A percentile compares a stretch with the other conserved stretches of the same genome.
phyloP scores from a whole-genome alignment of 176 grass and related monocot species.

The Musa acuminata region DNA sequence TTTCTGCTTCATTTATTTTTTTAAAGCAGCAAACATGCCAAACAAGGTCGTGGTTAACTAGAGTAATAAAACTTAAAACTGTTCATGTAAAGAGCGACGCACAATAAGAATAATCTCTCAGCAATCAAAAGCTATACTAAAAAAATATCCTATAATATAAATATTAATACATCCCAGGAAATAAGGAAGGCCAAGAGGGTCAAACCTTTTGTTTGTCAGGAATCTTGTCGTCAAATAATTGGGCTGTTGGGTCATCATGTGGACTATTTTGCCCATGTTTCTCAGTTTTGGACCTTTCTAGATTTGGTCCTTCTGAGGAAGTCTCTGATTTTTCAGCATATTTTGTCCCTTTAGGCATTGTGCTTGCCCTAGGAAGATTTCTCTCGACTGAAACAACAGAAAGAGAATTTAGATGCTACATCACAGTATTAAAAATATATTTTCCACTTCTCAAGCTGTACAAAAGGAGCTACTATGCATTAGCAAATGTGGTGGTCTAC shows the following conservation, averaged over 20 bases:
- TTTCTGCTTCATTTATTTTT: no score
- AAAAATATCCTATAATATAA: not conserved
- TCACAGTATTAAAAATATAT: not conserved
- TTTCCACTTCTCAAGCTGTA: no score
- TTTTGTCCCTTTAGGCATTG: constrained; percentile 47
- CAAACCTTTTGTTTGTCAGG: constrained; percentile 65
- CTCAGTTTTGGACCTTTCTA: constrained; percentile 59
- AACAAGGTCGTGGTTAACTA: no score
- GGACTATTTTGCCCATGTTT: constrained; percentile 33
- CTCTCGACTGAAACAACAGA: constrained; percentile 23
- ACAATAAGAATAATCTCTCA: not conserved
- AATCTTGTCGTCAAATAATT: constrained; percentile 70
- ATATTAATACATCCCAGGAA: not conserved
- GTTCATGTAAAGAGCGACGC: no score
- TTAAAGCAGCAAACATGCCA: no score
- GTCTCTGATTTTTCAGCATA: constrained; percentile 37
- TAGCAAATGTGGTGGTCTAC: no score
- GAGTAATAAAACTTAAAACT: no score
- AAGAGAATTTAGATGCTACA: constrained; percentile 6
- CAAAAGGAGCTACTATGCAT: no score
- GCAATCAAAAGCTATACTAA: not conserved
- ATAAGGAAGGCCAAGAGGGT: not conserved
- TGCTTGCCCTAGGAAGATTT: constrained; percentile 45
- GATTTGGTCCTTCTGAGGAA: constrained; percentile 31
- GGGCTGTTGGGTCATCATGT: constrained; percentile 42